Conservation (phyloP, 2,329 filamentous ascomycete genomes). For the Ambrosiella cleistominuta region DNA sequence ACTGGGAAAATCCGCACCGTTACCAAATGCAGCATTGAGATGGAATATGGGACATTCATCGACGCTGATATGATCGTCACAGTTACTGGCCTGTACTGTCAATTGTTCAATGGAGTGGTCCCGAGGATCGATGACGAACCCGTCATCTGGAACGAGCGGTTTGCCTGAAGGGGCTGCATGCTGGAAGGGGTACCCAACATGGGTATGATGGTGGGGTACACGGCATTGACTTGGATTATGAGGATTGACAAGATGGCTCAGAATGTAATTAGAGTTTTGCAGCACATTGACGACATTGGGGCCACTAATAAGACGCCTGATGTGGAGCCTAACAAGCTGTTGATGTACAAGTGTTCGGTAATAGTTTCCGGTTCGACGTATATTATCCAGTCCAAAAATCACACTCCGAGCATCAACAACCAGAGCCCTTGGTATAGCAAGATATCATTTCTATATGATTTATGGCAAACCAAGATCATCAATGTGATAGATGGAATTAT, state of each 20-base stretch:
- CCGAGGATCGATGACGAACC: conserved; percentile 36
- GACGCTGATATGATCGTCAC: conserved; percentile 51
- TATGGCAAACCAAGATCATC: conserved; percentile 1
- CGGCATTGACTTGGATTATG: conserved; percentile 49
- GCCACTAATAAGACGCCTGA: conserved; percentile 27
- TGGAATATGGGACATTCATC: conserved; percentile 25
- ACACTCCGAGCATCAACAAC: conserved; percentile 22
- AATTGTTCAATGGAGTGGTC: conserved; percentile 34
- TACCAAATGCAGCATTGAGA: conserved; percentile 29
- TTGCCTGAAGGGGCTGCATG: conserved; percentile 48
- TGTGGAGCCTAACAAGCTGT: conserved; percentile 15
- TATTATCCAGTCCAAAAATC: conserved; percentile 21
- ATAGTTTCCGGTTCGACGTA: conserved; percentile 15
- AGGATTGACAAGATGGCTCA: conserved; percentile 39
- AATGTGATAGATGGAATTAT: conserved; percentile 4
- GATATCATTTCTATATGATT: not conserved
- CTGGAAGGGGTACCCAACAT: conserved; percentile 49
- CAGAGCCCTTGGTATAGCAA: conserved; percentile 22
- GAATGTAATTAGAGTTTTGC: conserved; percentile 32
- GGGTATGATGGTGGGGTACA: conserved; percentile 44
- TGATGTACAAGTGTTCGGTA: not conserved
- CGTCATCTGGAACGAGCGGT: conserved; percentile 31
- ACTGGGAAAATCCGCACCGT: conserved; percentile 36
- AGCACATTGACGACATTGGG: conserved; percentile 28
- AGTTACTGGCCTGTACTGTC: conserved; percentile 47